Percentiles rank a stretch among this genome's conserved stretches.
These are phyloP conservation scores for Beauveria pseudobassiana DNA, from an alignment of 2,329 filamentous ascomycete species.

Conservation along the genomic window DNA sequence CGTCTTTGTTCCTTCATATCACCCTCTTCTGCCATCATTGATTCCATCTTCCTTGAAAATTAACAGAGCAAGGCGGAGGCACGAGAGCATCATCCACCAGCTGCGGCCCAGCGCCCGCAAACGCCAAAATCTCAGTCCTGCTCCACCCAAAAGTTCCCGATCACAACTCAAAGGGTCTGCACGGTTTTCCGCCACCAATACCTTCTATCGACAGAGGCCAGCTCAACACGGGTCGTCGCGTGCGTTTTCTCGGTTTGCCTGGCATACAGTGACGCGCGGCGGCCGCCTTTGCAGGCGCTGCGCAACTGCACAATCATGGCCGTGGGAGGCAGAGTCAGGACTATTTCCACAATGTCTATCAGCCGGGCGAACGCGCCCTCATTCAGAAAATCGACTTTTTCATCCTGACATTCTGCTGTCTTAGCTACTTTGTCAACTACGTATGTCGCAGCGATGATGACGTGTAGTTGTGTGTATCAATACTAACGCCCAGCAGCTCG, in stretches of 20 bases:
- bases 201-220: too few relatives aligned
- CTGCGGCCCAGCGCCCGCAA: too few relatives aligned
- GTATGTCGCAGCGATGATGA: conserved; percentile 23
- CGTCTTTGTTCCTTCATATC: too few relatives aligned
- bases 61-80: not conserved
- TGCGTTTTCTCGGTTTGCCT: too few relatives aligned
- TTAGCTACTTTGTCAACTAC: conserved; percentile 50
- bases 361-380: conserved; percentile 35
- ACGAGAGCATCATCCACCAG: too few relatives aligned
- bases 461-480: too few relatives aligned
- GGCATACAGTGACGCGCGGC: not conserved
- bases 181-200: not conserved
- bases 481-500: conserved; percentile 19
- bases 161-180: not conserved
- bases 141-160: too few relatives aligned
- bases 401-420: conserved; percentile 56
- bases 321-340: conserved; percentile 17
- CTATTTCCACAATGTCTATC: conserved; percentile 28
- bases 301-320: not conserved
- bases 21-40: too few relatives aligned
- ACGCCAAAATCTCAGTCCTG: too few relatives aligned
- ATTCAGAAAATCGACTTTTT: conserved; percentile 57
- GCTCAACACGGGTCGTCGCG: not conserved
- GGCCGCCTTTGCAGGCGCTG: not conserved
- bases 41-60: not conserved